These are phyloP conservation scores for Gynochthodes officinalis DNA, from an alignment of 257 asterid genomes.

Conservation along the genomic window DNA sequence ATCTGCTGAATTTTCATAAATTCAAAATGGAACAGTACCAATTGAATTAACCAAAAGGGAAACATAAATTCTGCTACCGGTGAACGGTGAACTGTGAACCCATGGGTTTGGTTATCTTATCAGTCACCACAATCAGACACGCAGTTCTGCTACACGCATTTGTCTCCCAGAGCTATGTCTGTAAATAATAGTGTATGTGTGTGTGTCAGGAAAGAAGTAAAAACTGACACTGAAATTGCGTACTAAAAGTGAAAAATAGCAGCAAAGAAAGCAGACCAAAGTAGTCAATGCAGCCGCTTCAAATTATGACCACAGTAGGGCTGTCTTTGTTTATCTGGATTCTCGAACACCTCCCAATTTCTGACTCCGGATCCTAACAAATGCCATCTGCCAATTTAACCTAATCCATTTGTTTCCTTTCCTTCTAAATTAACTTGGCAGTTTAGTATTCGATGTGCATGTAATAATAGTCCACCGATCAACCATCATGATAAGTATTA, in stretches of 20 bases:
- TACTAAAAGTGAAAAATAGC: conserved; percentile 5
- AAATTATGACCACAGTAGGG: not conserved
- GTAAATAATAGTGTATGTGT: no score
- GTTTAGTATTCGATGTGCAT: not conserved
- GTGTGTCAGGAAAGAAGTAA: not conserved
- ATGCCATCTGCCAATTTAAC: conserved; percentile 2
- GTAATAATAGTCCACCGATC: no score
- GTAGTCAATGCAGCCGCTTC: conserved; percentile 15
- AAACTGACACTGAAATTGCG: not conserved
- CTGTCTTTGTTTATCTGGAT: not conserved
- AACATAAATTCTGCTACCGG: no score
- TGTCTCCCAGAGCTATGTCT: no score
- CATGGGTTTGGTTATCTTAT: no score
- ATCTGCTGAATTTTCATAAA: no score
- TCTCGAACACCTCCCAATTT: not conserved
- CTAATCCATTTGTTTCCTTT: not conserved
- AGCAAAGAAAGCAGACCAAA: conserved; percentile 10
- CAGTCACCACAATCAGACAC: no score
- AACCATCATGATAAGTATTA: no score
- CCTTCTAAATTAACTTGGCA: not conserved
- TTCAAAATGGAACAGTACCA: no score
- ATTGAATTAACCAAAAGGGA: no score
- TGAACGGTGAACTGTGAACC: no score
- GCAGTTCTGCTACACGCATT: no score
- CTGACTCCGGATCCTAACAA: conserved; percentile 4